Base-by-base conservation (phyloP, 2,329 filamentous ascomycete species). In the Pseudogymnoascus sp. region DNA sequence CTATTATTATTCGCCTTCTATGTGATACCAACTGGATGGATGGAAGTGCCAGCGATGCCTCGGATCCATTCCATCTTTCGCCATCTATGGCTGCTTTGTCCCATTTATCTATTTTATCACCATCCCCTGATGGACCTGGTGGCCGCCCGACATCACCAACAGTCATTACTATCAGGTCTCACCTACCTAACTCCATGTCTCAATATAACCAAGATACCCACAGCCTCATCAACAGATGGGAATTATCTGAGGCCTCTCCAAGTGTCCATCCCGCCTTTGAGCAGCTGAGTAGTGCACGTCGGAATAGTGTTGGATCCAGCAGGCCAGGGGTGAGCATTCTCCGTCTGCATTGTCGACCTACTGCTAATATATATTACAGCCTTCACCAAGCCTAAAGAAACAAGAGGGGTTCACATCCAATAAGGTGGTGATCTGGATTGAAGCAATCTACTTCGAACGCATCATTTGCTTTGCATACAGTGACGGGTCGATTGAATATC, bases 221-320 rank as follows among this genome's bases (percentile, higher is more conserved):
- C 68, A 96, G 88, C 68, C 83, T 93, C 42, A 80, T 97, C 66
- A 87, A 91, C 66, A 84, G 89, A 66, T 97, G 93, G 93, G 88
- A 95, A 68, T 73, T 93, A 9, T 80, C 83, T 33, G 85, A 89
- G 33, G 81, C 84, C 59, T 76, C 82, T n/a, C 85, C 88, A 66
- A 80, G 77, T 9, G 77, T 96, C 7, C 89, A 95, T 71, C 77
- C 87, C 1, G 88, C 88, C 11, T 93, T 96, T 72, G 88, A 91
- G 67, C 88, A 93, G 68, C 80, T 95, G 26, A 84, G 86, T 7
- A 84, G 86, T 7, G 80, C 82, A 46, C 84, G 88, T 68, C 85
- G 85, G 70, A 85, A 84, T 70, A 84, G 80, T 65, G 74, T 69
- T 35, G 70, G 65, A 4, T 65, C 63, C 35, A 42, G 59, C 35